These are phyloP conservation scores for Taiozyma sp. DNA, from an alignment of 1,139 yeast species.

Conservation along the genomic window DNA sequence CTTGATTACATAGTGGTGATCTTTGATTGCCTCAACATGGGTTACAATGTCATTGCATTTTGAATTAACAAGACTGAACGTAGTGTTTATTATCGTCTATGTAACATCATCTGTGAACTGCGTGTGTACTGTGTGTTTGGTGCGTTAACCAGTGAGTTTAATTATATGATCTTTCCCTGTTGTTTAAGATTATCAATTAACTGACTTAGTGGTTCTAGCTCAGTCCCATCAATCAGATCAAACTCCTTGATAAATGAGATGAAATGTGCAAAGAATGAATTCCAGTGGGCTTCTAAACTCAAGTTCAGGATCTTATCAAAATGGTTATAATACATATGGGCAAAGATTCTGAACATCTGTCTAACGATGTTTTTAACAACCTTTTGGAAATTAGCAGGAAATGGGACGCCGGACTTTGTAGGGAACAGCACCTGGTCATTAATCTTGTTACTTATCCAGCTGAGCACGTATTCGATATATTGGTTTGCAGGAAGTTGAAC, in stretches of 20 bases:
- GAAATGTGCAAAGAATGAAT: conserved; percentile 95
- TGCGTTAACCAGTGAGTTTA: conserved; percentile 2
- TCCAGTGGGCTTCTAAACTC: conserved; percentile 96
- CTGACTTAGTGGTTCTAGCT: conserved; percentile 71
- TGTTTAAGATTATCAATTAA: conserved; percentile 74
- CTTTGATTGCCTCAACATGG: not conserved
- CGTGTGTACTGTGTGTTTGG: not conserved
- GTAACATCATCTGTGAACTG: not conserved
- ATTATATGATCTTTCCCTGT: conserved; percentile 66
- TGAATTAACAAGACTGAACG: not conserved
- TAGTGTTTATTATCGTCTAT: not conserved
- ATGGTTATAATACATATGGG: conserved; percentile 91
- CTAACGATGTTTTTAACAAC: conserved; percentile 82
- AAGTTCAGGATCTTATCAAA: conserved; percentile 88
- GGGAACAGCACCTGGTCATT: conserved; percentile 91
- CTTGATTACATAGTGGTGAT: not conserved
- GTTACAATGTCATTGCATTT: conserved; percentile 1
- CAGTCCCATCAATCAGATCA: conserved; percentile 69
- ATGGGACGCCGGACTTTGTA: conserved; percentile 88
- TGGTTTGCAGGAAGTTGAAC: conserved; percentile 88
- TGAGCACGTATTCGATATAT: conserved; percentile 84
- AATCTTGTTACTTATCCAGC: conserved; percentile 85
- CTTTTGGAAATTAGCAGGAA: conserved; percentile 78
- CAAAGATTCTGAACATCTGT: conserved; percentile 96
- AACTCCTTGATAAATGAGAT: conserved; percentile 83